Percentiles rank a stretch among this genome's conserved stretches.
phyloP scores from a whole-genome alignment of 768 basidiomycete species.

The Leccinum aurantiacum region DNA sequence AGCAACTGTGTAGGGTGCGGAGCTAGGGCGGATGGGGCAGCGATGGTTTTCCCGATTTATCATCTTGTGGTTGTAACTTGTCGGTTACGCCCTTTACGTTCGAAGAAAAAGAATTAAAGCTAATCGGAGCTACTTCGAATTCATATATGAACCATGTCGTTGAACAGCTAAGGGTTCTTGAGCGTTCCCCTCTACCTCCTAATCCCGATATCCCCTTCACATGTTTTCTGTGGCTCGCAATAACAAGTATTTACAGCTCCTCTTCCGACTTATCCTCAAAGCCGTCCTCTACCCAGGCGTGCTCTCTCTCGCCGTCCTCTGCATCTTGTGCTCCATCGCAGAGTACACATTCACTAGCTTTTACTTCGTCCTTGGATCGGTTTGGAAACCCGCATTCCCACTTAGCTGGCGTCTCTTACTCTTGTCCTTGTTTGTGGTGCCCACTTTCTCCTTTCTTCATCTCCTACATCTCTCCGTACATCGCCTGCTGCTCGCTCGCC shows the following conservation, averaged over 20 bases:
- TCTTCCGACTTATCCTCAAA: conserved; percentile 2
- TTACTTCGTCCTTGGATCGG: conserved; percentile 7
- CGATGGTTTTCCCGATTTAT: no score
- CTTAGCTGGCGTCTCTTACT: conserved; percentile 19
- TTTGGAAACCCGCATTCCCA: conserved; percentile 24
- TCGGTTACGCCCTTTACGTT: no score
- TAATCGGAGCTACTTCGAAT: no score
- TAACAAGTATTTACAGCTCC: background rate
- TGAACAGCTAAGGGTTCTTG: no score
- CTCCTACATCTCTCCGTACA: conserved; percentile 1
- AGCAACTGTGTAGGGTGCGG: no score
- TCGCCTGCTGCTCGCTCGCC: background rate
- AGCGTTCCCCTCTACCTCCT: background rate
- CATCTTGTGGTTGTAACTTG: no score
- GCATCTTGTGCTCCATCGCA: conserved; percentile 7
- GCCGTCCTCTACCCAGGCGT: background rate
- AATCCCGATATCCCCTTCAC: conserved; percentile 5
- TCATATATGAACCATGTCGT: no score
- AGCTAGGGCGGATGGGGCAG: no score
- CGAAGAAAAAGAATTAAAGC: no score
- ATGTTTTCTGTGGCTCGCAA: background rate
- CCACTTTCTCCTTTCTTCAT: conserved; percentile 13
- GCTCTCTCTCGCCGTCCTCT: background rate
- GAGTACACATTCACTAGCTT: conserved; percentile 9
- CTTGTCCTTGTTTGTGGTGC: conserved; percentile 14